These are phyloP conservation scores for Termitomyces sp. DNA, from an alignment of 768 basidiomycete genomes.

Conservation along the genomic window DNA sequence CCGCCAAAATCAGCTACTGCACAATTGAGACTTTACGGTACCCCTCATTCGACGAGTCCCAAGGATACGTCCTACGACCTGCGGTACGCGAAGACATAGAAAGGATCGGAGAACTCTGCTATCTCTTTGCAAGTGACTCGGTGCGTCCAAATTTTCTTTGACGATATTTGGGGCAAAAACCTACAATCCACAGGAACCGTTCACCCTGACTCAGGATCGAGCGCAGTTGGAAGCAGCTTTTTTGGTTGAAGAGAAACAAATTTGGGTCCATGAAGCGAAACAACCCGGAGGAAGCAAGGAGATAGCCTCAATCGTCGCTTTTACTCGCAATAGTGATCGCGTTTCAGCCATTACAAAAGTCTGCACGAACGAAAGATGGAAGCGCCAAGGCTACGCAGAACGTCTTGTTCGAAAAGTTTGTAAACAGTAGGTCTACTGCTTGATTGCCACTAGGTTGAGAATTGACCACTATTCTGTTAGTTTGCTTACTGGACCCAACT, in stretches of 20 bases:
- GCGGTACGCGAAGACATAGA: constrained; percentile 38
- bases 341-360: constrained; percentile 74
- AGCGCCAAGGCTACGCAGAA: constrained; percentile 57
- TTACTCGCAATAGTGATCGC: constrained; percentile 55
- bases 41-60: constrained; percentile 20
- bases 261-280: constrained; percentile 63
- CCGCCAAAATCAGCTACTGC: constrained; percentile 56
- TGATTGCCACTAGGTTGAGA: neutral
- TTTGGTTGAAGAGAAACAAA: constrained; percentile 44
- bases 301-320: constrained; percentile 67
- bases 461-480: constrained; percentile 23
- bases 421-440: constrained; percentile 40
- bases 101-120: constrained; percentile 47
- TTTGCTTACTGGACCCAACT: constrained; percentile 23
- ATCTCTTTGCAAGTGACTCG: constrained; percentile 55
- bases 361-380: constrained; percentile 54
- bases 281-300: constrained; percentile 23
- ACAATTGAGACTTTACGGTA: constrained; percentile 40
- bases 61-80: constrained; percentile 39
- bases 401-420: constrained; percentile 60
- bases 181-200: constrained; percentile 42
- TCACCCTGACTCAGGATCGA: constrained; percentile 38
- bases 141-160: constrained; percentile 37
- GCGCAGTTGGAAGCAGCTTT: constrained; percentile 51
- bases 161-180: neutral